Evolutionary conservation across 176 grass and related monocot genomes (phyloP).

Genomic region (Chrysopogon serrulatus): DNA sequence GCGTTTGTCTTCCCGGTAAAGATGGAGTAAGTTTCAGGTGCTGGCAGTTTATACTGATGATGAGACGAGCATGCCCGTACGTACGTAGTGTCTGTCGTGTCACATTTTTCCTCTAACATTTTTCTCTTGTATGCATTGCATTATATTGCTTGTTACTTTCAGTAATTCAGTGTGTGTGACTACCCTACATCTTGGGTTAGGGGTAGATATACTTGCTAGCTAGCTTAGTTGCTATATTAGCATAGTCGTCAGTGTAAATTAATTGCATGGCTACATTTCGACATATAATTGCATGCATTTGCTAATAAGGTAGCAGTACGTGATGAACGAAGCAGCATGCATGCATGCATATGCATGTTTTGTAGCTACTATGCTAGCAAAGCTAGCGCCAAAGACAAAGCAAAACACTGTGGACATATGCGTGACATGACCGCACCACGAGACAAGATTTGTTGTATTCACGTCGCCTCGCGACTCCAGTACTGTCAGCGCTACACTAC

Average conservation of each 20-base stretch:
- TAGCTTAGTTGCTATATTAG: too few relatives aligned
- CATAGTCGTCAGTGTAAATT: not conserved
- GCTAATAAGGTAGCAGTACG: not conserved
- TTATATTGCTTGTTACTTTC: not conserved
- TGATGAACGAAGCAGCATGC: not conserved
- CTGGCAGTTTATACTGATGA: slow-evolving; percentile 5
- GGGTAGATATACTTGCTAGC: too few relatives aligned
- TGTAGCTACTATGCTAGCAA: not conserved
- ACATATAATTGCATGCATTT: not conserved
- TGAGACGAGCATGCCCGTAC: not conserved
- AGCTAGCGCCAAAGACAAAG: not conserved
- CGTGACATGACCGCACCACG: not conserved
- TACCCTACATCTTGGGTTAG: too few relatives aligned
- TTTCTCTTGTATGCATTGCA: not conserved
- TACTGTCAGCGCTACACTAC: not conserved
- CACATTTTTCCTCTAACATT: not conserved
- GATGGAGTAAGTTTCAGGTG: not conserved
- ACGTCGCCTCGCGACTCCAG: not conserved
- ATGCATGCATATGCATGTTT: not conserved
- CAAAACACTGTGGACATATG: not conserved
- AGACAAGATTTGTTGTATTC: slow-evolving; percentile 1
- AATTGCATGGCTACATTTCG: not conserved
- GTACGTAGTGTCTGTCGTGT: not conserved
- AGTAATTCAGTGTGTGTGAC: not conserved
- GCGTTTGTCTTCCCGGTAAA: slow-evolving; percentile 33